Evolutionary conservation across 2,329 filamentous ascomycete species (phyloP), one percentile per base, ranked within the genome.

Genomic region (Neonectria punicea): DNA sequence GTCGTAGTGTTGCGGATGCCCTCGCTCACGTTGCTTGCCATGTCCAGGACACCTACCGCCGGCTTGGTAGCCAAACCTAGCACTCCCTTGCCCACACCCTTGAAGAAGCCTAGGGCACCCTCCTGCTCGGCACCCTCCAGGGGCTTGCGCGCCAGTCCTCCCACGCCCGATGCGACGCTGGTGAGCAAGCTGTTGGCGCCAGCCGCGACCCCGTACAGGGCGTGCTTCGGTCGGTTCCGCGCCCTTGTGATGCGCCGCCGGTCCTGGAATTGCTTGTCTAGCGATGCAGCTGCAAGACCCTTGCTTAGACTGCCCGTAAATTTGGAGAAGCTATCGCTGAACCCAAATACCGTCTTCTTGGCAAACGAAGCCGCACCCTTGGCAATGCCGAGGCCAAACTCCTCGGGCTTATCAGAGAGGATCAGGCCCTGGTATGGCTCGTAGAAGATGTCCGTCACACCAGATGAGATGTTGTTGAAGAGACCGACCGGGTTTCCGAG

Each of bases 261-360:
- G 79, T 98, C 94, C 79, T 99, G 97, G 83, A 98, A 99, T 77
- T 99, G 95, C 80, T 99, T 98, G 83, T 99, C 96, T 70, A 99
- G 87, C 5, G 95, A 98, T 18, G 96, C 96, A 36, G 94, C 96
- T 2, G 96, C 94, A 53, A 99, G 88, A 65, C 96, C 96, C 82
- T 99, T 99, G 71, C 94, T 97, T 80, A 99, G 92, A 79, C 93
- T 97, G 58, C 97, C 97, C 1, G 97, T 99, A 77, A 98, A 93
- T 78, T 99, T 99, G 72, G 94, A 96, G 82, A 99, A 94, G 75
- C 93, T 97, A 83, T 99, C 97, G 1, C 92, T 97, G 78, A 99
- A 93, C 50, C 96, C 97, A 79, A 97, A 99, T 11, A 99, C 95
- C 0, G 94, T 97, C 81, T 99, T 99, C 86, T 99, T 99, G 71